Conservation (phyloP, 108 stramenopile genomes). For the Cylindrotheca fusiformis region DNA sequence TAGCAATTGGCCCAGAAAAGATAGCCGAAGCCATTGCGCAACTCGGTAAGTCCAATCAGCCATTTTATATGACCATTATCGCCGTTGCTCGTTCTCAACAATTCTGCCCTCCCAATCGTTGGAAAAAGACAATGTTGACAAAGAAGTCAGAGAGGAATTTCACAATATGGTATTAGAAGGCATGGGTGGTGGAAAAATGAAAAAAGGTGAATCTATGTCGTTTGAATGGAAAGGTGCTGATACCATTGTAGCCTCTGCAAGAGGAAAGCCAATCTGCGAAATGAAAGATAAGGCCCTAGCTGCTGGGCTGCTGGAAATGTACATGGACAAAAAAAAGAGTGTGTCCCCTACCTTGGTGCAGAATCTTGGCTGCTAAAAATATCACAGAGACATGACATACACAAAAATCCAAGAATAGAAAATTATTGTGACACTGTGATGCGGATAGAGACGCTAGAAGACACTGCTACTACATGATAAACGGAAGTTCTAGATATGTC, state of each 20-base stretch:
- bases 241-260: conserved; percentile 18
- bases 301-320: conserved; percentile 17
- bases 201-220: conserved; percentile 30
- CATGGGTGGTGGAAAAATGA: conserved; percentile 25
- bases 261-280: conserved; percentile 19
- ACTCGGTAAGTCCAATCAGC: too few species aligned
- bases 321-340: conserved; percentile 12
- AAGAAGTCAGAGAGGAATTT: conserved; percentile 11
- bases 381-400: too few species aligned
- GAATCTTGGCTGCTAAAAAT: conserved; percentile 18
- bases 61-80: too few species aligned
- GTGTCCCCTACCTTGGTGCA: conserved; percentile 15
- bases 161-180: conserved; percentile 25
- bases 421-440: too few species aligned
- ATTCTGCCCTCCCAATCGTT: too few species aligned
- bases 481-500: too few species aligned
- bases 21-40: conserved; percentile 33
- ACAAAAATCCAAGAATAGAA: too few species aligned
- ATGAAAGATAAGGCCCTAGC: conserved; percentile 24
- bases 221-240: conserved; percentile 35
- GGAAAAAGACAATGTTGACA: conserved; percentile 3
- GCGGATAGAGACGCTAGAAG: too few species aligned
- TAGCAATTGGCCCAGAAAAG: conserved; percentile 30
- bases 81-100: too few species aligned
- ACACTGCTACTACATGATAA: too few species aligned